Evolutionary conservation across 23 red algal species (phyloP), one percentile per base, ranked within the genome.

Genomic region (Gracilariopsis chorda): DNA sequence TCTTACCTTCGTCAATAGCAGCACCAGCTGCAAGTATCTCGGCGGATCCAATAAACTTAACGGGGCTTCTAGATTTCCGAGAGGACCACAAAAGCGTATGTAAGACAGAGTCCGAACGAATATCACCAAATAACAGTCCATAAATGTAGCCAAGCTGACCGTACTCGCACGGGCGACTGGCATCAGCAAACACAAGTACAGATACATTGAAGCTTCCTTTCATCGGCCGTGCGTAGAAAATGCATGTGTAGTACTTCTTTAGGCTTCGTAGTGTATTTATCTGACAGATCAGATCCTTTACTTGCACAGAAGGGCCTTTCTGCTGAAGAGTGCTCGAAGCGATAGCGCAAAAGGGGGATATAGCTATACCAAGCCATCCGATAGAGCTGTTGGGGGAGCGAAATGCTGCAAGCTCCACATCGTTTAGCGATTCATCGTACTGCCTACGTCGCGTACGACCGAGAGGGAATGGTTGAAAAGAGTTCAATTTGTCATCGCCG

Each of bases 401-500:
- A 55, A 55, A 55, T 55, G 49, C 14, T 14, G 16, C n/a, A 14
- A 16, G 14, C 49, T 55, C 49, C 14, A 55, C n/a, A n/a, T 14
- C 49, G n/a, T 14, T 55, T n/a, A 55, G n/a, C n/a, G 14, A 16
- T 55, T 55, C n/a, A 55, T 55, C 49, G 49, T 16, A 16, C 49
- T 55, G n/a, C n/a, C 49, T 14, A 14, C 49, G 49, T 14, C 49
- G 49, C 14, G n/a, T 55, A 16, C 16, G 49, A n/a, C 16, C n/a
- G 14, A 55, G n/a, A 55, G 49, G 49, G n/a, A 55, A 55, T 55
- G 49, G 49, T 55, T 55, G 16, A n/a, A 55, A 55, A 55, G n/a
- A 14, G n/a, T 14, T 27, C 58, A 67, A 64, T 34, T 84, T 84
- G 28, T 84, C 20, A 84, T 84, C 56, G 23, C 45, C 75, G 56